Evolutionary conservation across 108 stramenopile species (phyloP), one percentile per base, ranked within the genome.

Genomic region (Asterionellopsis glacialis): DNA sequence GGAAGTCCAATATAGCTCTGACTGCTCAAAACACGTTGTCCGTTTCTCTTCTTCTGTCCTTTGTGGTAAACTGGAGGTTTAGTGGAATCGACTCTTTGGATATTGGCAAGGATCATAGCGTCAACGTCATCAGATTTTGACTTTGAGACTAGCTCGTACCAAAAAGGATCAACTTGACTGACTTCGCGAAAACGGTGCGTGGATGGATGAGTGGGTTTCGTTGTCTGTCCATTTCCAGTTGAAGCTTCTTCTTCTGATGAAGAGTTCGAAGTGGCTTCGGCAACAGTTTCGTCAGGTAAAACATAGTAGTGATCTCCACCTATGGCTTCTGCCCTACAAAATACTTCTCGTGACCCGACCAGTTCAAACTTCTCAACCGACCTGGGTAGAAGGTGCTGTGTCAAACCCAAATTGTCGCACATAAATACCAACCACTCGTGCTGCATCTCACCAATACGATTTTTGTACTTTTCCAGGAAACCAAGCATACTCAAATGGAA

Each of bases 401-500:
- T 77, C 18, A 90, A 61, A 18, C 79, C 81, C 62, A 90, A 70
- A 11, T 67, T 41, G 16, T 69, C 62, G 49, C 79, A 76, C 25
- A 88, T 69, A 11, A 77, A 61, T 53, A 64, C 65, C 54, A 91
- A 75, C 88, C 89, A 94, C 19, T 63, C 63, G 59, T 91, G 85
- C 59, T 92, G 94, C 43, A 88, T 44, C 45, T 70, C 73, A 1
- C 91, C 94, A 50, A 95, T 85, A 11, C 66, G 64, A 49, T 88
- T 90, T 70, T 92, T 95, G 68, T 89, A 74, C 54, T 83, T 81
- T 57, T 96, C 95, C 57, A 96, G 66, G 23, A 96, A 57, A 19
- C 80, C 76, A 39, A 98, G 87, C 83, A 94, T 93, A 16, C 83
- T 92, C 11, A 97, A 64, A 69, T 98, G 97, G 64, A 96, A 91